These are phyloP conservation scores for Geosmithia morbida DNA, from an alignment of 2,329 filamentous ascomycete species.

Conservation along the genomic window DNA sequence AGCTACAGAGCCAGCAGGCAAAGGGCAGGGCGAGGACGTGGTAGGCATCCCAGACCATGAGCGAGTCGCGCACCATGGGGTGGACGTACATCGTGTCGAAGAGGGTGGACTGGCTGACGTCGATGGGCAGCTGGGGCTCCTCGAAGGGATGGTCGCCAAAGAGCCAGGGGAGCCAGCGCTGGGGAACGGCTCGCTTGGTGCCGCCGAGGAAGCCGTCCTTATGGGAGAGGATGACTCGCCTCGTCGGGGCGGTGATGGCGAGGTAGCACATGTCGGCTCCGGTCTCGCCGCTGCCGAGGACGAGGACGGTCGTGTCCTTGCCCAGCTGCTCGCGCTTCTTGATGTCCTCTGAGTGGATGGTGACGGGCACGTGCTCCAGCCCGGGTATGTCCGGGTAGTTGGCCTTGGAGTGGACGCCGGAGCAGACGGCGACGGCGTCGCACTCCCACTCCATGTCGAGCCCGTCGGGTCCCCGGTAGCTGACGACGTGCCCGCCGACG, in stretches of 20 bases:
- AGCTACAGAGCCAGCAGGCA: constrained; percentile 8
- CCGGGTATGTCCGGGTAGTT: constrained; percentile 20
- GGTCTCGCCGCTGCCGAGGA: constrained; percentile 28
- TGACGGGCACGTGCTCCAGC: constrained; percentile 15
- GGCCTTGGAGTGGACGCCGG: constrained; percentile 23
- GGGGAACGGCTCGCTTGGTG: constrained; percentile 4
- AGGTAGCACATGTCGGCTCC: constrained; percentile 25
- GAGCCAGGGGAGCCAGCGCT: constrained; percentile 8
- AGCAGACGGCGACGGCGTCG: constrained; percentile 27
- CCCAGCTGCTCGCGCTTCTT: constrained; percentile 23
- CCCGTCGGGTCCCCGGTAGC: constrained; percentile 1
- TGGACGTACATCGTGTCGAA: constrained; percentile 28
- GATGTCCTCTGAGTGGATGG: constrained; percentile 26
- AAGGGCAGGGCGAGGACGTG: constrained; percentile 12
- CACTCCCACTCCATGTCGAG: constrained; percentile 14
- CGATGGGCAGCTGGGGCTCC: constrained; percentile 11
- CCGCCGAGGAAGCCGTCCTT: constrained; percentile 17
- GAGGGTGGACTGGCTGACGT: constrained; percentile 21
- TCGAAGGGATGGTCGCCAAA: constrained; percentile 6
- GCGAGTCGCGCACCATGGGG: constrained; percentile 17
- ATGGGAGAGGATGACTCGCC: constrained; percentile 24
- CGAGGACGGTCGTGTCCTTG: constrained; percentile 20
- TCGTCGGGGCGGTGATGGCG: constrained; percentile 22
- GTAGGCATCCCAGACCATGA: constrained; percentile 22
- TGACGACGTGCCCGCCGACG: constrained; percentile 1